Base-by-base conservation (phyloP, 371 early-diverging fungal species). In the Nematocida sp. region DNA sequence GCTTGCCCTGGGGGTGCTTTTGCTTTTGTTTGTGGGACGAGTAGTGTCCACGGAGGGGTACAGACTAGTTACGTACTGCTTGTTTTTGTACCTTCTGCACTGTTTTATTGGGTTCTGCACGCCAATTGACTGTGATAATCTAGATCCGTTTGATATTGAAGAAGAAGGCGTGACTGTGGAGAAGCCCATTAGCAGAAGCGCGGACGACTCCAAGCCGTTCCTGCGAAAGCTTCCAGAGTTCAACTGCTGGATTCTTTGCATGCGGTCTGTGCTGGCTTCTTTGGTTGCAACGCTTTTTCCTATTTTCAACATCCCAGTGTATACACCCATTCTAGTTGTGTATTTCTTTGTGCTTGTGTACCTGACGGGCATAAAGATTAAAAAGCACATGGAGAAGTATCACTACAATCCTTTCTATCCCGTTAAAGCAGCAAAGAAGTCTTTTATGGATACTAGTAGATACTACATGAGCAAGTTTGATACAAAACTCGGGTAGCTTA, bases 221-320 rank as follows among this genome's bases (percentile, higher is more conserved):
- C 91, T 96, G 64, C 86, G 99, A 77, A 86, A 94, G 75, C 85
- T 98, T 50, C 97, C 99, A n/a, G 99, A 98, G 85, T 96, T 95
- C 86, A 93, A 93, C 81, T 96, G 93, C 81, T 98, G 99, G 99
- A 88, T 23, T 37, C 56, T 80, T 15, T 78, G 38, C 50, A 60
- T 77, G 19, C 64, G 76, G 41, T 57, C 77, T 13, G 19, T 79
- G 13, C 4, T 48, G 1, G 32, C 58, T 0, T 53, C 79, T 8
- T 57, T 84, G 2, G 8, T 80, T 49, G 41, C 48, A 11, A 81
- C 83, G 2, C 80, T 80, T 32, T 78, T 82, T 62, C 38, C 57
- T 54, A 56, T 90, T 66, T 89, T 95, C 76, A 95, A 99, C 81
- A 87, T 99, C 49, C 96, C 97, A 15, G 97, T 96, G 3, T 98